phyloP scores from a whole-genome alignment of 2,329 filamentous ascomycete genomes.

The Cladosporium cucumerinum region DNA sequence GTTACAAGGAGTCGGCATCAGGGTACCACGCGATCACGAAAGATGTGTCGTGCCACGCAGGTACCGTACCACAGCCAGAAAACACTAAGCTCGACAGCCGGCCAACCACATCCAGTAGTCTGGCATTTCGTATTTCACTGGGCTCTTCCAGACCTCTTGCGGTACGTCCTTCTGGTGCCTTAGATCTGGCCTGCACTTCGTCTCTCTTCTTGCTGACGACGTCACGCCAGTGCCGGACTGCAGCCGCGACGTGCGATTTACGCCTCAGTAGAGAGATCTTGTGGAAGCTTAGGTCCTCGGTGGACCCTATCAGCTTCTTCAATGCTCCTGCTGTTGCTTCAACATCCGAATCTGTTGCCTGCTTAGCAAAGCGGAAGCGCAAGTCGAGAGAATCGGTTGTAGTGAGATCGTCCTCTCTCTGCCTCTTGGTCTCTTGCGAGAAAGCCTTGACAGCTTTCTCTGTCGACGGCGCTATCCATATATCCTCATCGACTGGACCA shows the following conservation, averaged over 20 bases:
- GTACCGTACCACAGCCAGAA: not conserved
- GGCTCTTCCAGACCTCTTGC: not conserved
- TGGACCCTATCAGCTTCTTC: not conserved
- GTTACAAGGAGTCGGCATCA: not conserved
- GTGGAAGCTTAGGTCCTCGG: not conserved
- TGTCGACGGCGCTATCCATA: not conserved
- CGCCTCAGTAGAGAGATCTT: not conserved
- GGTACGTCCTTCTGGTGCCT: not conserved
- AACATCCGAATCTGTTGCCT: not conserved
- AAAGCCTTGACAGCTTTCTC: not conserved
- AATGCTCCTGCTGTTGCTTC: not conserved
- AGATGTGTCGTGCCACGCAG: not conserved
- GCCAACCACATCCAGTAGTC: not conserved
- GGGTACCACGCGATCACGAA: not conserved
- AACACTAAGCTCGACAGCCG: not conserved
- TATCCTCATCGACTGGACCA: not conserved
- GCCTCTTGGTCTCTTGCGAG: not conserved
- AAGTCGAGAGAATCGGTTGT: conserved; percentile 1
- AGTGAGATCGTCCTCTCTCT: not conserved
- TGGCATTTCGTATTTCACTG: no score
- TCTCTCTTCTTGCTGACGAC: not conserved
- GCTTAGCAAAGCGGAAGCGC: not conserved
- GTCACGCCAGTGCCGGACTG: not conserved
- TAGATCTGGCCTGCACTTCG: not conserved
- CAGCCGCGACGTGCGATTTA: not conserved